Conservation (phyloP, 352 stramenopile genomes). For the Lagenidium sp. region DNA sequence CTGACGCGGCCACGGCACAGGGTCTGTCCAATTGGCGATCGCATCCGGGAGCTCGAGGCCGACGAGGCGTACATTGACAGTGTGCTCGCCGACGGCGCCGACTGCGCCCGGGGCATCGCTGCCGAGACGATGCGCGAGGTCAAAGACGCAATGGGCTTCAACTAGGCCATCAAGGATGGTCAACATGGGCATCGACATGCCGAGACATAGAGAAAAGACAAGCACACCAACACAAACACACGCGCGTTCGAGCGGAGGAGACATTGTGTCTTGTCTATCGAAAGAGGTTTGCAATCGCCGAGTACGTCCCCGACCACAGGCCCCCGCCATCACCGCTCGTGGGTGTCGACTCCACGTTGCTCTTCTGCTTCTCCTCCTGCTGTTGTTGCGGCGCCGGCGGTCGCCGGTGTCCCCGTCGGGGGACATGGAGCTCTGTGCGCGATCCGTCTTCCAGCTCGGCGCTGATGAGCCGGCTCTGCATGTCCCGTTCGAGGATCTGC, state of each 20-base stretch:
- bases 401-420: neutral
- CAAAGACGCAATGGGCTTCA: conserved; percentile 66
- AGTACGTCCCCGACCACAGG: conserved; percentile 11
- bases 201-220: too few relatives aligned
- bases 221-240: too few relatives aligned
- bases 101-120: conserved; percentile 50
- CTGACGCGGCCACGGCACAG: conserved; percentile 13
- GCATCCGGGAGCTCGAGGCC: conserved; percentile 88
- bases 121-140: conserved; percentile 66
- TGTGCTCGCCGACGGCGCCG: conserved; percentile 84
- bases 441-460: conserved; percentile 1
- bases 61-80: conserved; percentile 88
- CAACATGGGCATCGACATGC: too few relatives aligned
- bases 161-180: conserved; percentile 2
- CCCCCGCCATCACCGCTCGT: neutral
- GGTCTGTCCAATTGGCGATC: conserved; percentile 91
- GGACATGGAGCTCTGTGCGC: conserved; percentile 5
- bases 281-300: conserved; percentile 9
- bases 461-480: conserved; percentile 10
- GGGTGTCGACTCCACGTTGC: too few relatives aligned
- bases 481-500: conserved; percentile 11
- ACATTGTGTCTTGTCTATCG: conserved; percentile 2
- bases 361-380: conserved; percentile 8
- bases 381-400: neutral
- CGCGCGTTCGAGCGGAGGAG: neutral